phyloP scores from a whole-genome alignment of 2,329 filamentous ascomycete species.

The Claviceps capensis region DNA sequence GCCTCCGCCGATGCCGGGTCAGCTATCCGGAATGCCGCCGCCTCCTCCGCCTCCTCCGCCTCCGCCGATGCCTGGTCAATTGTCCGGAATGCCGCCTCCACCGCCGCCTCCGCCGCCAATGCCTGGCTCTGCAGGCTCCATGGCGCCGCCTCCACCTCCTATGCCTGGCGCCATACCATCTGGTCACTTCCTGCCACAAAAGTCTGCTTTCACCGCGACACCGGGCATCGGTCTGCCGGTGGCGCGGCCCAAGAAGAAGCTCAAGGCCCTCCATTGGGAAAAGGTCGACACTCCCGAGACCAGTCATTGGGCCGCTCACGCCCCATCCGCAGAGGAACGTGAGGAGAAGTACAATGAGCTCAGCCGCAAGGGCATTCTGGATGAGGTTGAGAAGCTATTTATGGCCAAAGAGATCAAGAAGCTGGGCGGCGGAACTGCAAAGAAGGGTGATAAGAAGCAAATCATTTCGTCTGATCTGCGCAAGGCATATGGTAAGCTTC shows the following conservation, averaged over 20 bases:
- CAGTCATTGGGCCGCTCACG: conserved; percentile 83
- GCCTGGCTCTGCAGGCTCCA: conserved; percentile 28
- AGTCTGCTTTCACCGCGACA: conserved; percentile 39
- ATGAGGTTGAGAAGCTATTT: conserved; percentile 95
- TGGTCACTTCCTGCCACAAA: conserved; percentile 62
- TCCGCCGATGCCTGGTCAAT: conserved; percentile 32
- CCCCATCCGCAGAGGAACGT: conserved; percentile 72
- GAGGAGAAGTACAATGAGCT: conserved; percentile 95
- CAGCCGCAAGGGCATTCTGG: conserved; percentile 85
- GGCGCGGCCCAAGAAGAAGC: conserved; percentile 93
- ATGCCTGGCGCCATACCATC: conserved; percentile 51
- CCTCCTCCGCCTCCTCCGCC: conserved; percentile 26
- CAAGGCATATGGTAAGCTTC: conserved; percentile 60
- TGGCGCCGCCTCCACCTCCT: conserved; percentile 32
- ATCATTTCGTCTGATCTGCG: conserved; percentile 84
- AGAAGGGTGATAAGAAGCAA: conserved; percentile 94
- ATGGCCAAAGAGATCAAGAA: conserved; percentile 93
- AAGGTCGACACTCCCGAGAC: conserved; percentile 88
- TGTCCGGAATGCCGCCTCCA: background rate
- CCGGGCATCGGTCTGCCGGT: conserved; percentile 57
- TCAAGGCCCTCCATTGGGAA: conserved; percentile 98
- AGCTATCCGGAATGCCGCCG: conserved; percentile 12
- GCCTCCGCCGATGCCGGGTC: conserved; percentile 34
- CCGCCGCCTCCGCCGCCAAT: conserved; percentile 22
- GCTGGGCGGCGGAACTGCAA: conserved; percentile 55